These are phyloP conservation scores for Irpex sp. DNA, from an alignment of 1,284 basidiomycete genomes.

Conservation along the genomic window DNA sequence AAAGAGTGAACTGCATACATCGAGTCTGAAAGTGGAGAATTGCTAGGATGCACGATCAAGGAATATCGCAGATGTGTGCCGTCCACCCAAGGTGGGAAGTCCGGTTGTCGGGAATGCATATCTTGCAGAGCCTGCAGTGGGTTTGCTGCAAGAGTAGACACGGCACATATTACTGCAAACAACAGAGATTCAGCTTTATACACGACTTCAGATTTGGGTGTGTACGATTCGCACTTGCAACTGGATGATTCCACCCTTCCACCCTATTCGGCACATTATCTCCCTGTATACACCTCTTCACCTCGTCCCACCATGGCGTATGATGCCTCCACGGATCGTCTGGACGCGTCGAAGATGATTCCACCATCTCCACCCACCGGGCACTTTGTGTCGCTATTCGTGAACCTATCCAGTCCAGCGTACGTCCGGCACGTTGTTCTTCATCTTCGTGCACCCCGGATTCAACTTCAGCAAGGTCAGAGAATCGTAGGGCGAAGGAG, in stretches of 20 bases:
- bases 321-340: slow-evolving; percentile 29
- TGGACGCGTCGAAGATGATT: slow-evolving; percentile 24
- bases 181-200: slow-evolving; percentile 11
- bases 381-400: slow-evolving; percentile 58
- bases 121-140: slow-evolving; percentile 72
- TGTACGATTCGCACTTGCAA: slow-evolving; percentile 52
- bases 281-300: slow-evolving; percentile 69
- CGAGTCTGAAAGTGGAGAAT: slow-evolving; percentile 68
- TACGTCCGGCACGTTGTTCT: slow-evolving; percentile 67
- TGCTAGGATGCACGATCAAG: slow-evolving; percentile 68
- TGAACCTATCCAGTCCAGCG: slow-evolving; percentile 76
- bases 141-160: slow-evolving; percentile 73
- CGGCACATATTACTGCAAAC: slow-evolving; percentile 65
- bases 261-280: slow-evolving; percentile 64
- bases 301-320: slow-evolving; percentile 83
- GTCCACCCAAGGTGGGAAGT: slow-evolving; percentile 79
- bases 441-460: slow-evolving; percentile 70
- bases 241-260: slow-evolving; percentile 83
- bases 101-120: slow-evolving; percentile 57
- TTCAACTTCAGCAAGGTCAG: slow-evolving; percentile 67
- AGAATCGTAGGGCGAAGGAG: slow-evolving; percentile 73
- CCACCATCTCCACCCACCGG: slow-evolving; percentile 60
- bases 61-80: slow-evolving; percentile 64
- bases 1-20: slow-evolving; percentile 50
- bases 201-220: not conserved